phyloP scores from a whole-genome alignment of 2,329 filamentous ascomycete genomes.

The Fusarium gaditjirri region DNA sequence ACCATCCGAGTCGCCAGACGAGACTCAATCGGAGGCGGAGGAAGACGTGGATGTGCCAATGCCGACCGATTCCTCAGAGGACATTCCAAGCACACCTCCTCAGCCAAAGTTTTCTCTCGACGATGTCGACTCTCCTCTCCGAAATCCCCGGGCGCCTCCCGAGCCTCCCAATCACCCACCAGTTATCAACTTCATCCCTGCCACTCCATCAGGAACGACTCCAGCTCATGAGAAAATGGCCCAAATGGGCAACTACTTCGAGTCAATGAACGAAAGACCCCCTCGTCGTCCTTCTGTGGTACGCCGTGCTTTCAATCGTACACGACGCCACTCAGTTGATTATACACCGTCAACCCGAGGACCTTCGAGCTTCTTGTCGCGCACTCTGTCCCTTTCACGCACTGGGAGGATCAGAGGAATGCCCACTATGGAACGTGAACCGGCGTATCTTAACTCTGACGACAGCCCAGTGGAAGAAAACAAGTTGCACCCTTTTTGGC shows the following conservation, averaged over 20 bases:
- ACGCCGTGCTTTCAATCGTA: conserved; percentile 63
- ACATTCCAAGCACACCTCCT: conserved; percentile 62
- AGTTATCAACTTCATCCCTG: conserved; percentile 69
- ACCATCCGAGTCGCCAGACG: conserved; percentile 58
- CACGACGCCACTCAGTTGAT: conserved; percentile 57
- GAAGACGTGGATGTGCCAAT: conserved; percentile 41
- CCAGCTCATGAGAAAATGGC: conserved; percentile 63
- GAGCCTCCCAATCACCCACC: conserved; percentile 57
- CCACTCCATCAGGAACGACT: conserved; percentile 69
- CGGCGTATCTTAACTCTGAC: conserved; percentile 55
- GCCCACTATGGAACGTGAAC: conserved; percentile 43
- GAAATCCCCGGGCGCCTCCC: conserved; percentile 70
- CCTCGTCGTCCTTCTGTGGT: conserved; percentile 62
- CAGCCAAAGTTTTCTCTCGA: conserved; percentile 60
- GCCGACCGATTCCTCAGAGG: conserved; percentile 52
- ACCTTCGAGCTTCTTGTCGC: conserved; percentile 56
- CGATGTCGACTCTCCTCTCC: conserved; percentile 69
- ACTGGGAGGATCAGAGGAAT: conserved; percentile 46
- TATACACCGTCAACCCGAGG: conserved; percentile 55
- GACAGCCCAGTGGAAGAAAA: conserved; percentile 62
- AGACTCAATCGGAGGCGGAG: conserved; percentile 40
- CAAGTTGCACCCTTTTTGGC: conserved; percentile 70
- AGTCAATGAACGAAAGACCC: conserved; percentile 58
- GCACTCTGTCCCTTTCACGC: conserved; percentile 65
- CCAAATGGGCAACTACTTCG: conserved; percentile 65